Base-by-base conservation (phyloP, 2,329 filamentous ascomycete species). In the Pseudodiploospora longispora region DNA sequence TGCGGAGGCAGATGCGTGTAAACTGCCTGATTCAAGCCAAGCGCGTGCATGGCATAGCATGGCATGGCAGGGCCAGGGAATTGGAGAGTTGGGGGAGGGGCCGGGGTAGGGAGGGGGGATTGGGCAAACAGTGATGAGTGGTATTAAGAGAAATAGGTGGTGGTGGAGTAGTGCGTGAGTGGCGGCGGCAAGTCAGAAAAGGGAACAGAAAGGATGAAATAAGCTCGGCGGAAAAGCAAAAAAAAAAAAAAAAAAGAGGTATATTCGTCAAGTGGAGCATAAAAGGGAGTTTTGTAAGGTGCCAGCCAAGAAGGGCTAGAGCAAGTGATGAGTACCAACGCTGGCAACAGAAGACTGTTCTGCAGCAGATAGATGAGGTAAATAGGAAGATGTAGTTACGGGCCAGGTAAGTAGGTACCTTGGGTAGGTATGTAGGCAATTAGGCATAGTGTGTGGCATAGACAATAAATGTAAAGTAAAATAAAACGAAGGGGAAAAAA, bases 401-500 rank as follows among this genome's bases (percentile, higher is more conserved):
- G 19, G 19, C 19, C 19, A 19, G 19, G 19, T 19, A 19, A 19
- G 19, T 19, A 19, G 19, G 19, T 19, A 19, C 19, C 19, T 19
- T 19, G 3, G 19, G 19, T 19, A 19, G 19, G 19, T 19, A 19
- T 19, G 19, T 19, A 19, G 19, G 19, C 19, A 19, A 19, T 19
- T 19, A 19, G 19, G 19, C 19, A 19, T 19, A 19, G 19, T 19
- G 19, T 19, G 19, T 19, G 19, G 19, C 19, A 19, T 19, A 41
- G 37, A 40, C 30, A 37, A 41, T n/a, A 10, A 35, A 30, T 38
- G 10, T 35, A 30, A 32, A 38, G 30, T 32, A 40, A 41, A 30
- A n/a, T 6, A 32, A 28, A 30, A 32, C 38, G 37, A 36, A 30
- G 39, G 36, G 38, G 31, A n/a, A 36, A 46, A 44, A 35, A 50